phyloP scores from a whole-genome alignment of 768 basidiomycete genomes.

The Tubosaeta brunneosetosa region DNA sequence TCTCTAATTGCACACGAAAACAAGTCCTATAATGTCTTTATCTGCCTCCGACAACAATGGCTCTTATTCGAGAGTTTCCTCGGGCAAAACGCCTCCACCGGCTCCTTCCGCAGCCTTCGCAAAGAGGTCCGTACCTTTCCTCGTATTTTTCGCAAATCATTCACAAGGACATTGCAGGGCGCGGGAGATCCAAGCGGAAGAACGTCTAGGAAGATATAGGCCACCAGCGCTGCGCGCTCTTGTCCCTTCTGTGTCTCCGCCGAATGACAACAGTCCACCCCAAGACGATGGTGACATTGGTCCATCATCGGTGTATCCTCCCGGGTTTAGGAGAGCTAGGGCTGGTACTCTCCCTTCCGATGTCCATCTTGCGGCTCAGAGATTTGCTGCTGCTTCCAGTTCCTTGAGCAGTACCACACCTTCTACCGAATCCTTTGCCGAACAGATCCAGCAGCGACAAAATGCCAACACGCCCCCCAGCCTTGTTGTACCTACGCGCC shows the following conservation, averaged over 20 bases:
- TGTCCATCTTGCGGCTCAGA: constrained; percentile 81
- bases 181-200: constrained; percentile 79
- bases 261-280: constrained; percentile 62
- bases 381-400: constrained; percentile 65
- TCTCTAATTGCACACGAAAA: constrained; percentile 68
- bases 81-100: constrained; percentile 87
- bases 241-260: constrained; percentile 66
- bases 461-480: constrained; percentile 36
- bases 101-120: constrained; percentile 87
- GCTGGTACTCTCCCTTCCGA: constrained; percentile 98
- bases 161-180: constrained; percentile 47
- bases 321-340: constrained; percentile 90
- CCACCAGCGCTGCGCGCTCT: constrained; percentile 74
- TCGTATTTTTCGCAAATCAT: constrained; percentile 11
- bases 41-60: constrained; percentile 77
- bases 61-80: constrained; percentile 76
- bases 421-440: constrained; percentile 46
- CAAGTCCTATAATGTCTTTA: constrained; percentile 82
- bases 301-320: constrained; percentile 73
- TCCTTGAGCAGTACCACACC: constrained; percentile 48
- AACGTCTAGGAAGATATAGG: constrained; percentile 66
- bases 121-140: constrained; percentile 57
- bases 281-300: constrained; percentile 53
- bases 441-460: constrained; percentile 39
- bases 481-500: constrained; percentile 50